Evolutionary conservation across 2,329 filamentous ascomycete species (phyloP), one percentile per base, ranked within the genome.

Genomic region (Neocatenulostroma microsporum): DNA sequence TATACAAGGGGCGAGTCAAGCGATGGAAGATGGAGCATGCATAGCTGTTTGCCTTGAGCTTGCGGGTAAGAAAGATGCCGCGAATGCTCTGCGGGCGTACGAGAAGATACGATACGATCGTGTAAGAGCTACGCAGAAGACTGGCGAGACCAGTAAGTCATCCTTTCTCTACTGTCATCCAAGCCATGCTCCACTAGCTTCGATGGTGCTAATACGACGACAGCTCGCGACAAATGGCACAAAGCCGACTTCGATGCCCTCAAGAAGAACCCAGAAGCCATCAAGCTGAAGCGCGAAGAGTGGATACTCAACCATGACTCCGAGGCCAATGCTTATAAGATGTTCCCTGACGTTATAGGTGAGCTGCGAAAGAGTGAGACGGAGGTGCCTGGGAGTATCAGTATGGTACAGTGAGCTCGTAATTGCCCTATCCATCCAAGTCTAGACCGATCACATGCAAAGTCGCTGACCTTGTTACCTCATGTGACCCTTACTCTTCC

Each of bases 1-100:
- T 37, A 69, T 69, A 0, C 70, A 74, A 42, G 71, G 71, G 2
- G 69, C 70, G 0, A 69, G 67, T 27, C 70, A 74, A 50, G 70
- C 72, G 1, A 66, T 70, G 14, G 72, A 74, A 54, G 73, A 72
- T 47, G 68, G 61, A 0, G 66, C 58, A 3, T 65, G 66, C 19
- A 42, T 72, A 26, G 67, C 66, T 0, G 53, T 65, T 3, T 69
- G 66, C 42, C 48, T 71, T 32, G 60, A 62, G 46, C 44, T 69
- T 19, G 61, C 62, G 12, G 62, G 62, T 6, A 64, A 63, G 39
- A 55, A 56, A 3, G 56, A 61, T 18, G 51, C 65, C 18, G 52
- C 59, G 2, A 40, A 45, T 30, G 50, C 48, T 2, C 35, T 47
- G 18, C 28, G 35, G 26, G 46, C 48, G 29, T 54, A 48, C 25